Evolutionary conservation across 192 early-diverging fungal species (phyloP), one percentile per base, ranked within the genome.

Genomic region (Gonapodya sp.): DNA sequence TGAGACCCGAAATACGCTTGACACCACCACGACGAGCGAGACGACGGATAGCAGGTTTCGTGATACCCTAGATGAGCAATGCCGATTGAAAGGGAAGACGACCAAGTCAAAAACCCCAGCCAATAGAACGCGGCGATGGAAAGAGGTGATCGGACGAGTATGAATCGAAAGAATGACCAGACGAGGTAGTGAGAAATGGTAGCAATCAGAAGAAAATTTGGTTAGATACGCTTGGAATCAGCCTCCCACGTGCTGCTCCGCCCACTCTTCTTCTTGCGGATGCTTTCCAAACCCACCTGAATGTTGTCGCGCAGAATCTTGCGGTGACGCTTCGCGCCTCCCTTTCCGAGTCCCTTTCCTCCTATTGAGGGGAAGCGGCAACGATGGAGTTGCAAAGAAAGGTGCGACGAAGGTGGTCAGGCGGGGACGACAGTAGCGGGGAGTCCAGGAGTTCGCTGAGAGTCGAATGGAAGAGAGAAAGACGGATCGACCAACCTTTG

Each of bases 271-370:
- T n/a, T n/a, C n/a, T n/a, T n/a, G 24, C 46, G 46, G 46, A 8
- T 16, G 24, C 8, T 8, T 16, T 24, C 8, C 46, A 8, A 64
- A 73, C n/a, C 73, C 74, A 85, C 89, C 86, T 94, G 94, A 84
- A 95, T 96, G 93, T 98, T 99, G 85, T 99, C 97, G 85, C 97
- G 94, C 84, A 99, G 93, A 93, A 98, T 98, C 93, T 98, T 98
- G 88, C 97, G 93, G 89, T 98, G 97, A 87, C 97, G 97, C 93
- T 98, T 98, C 88, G 97, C 97, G 73, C 97, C 97, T 73, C 97
- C 97, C 93, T 98, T 98, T 92, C 97, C 97, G 78, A 98, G 91
- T 86, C 97, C 74, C 46, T 80, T 79, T 8, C 35, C 35, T 8
- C 33, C n/a, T n/a, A 14, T 31, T 32, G 75, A 78, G 2, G 75